Evolutionary conservation across 768 basidiomycete genomes (phyloP), one percentile per base, ranked within the genome.

Genomic region (Pleurotus pulmonarius): DNA sequence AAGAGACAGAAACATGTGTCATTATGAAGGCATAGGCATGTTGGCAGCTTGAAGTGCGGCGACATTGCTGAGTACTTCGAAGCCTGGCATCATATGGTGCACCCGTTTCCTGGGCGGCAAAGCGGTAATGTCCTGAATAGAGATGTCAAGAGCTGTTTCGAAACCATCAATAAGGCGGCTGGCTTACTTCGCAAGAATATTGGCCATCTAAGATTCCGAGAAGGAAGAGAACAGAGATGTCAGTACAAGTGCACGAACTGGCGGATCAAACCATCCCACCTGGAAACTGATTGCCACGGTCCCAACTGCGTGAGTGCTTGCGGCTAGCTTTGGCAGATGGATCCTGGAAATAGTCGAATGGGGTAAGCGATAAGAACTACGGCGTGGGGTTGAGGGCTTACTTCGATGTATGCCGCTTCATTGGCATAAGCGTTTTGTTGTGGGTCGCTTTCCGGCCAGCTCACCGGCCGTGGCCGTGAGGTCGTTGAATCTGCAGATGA

Each of bases 291-390:
- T 68, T 71, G 61, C 69, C 71, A 63, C 78, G 81, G 59, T 86
- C 85, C 85, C 85, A 87, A 57, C 72, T 80, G 63, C 85, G 76
- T 62, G 78, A 73, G 69, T 86, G 84, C 65, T 86, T 87, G 69
- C 85, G 75, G 63, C 65, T 74, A 55, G 69, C 66, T 51, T 76
- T 69, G 40, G 63, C 63, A 49, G 71, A 63, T 58, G 72, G 73
- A 62, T 78, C 76, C 75, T 81, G 55, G 44, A 48, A 53, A 53
- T 53, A 39, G 25, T 53, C 37, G 37, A 53, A 53, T 39, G 51
- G n/a, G 51, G 51, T 53, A 24, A 53, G 41, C 51, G 39, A 53
- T 37, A 38, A 53, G 26, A 53, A 38, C n/a, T 15, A n/a, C 5
- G 39, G 6, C n/a, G 51, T 53, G 51, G 51, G 51, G 37, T 37